Conservation (phyloP, 495 filamentous ascomycete genomes). For the Aspergillus cavernicola region DNA sequence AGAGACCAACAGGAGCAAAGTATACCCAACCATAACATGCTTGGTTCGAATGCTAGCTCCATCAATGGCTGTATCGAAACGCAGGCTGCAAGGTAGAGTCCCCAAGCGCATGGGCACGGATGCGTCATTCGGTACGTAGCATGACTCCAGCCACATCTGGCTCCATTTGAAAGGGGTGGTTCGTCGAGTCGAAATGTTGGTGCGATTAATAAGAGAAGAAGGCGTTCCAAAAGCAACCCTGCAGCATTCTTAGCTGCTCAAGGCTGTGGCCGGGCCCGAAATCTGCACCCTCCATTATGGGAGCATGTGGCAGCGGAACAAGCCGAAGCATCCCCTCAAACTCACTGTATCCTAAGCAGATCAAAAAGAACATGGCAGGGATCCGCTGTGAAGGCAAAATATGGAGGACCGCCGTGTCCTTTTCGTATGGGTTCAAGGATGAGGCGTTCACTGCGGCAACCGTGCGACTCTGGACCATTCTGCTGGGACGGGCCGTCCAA, state of each 20-base stretch:
- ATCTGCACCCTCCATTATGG: background rate
- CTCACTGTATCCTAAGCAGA: too few relatives aligned
- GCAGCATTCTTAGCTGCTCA: background rate
- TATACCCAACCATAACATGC: background rate
- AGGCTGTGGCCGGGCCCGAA: background rate
- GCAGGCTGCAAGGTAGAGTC: background rate
- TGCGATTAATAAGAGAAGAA: background rate
- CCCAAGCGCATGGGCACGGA: background rate
- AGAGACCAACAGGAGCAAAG: background rate
- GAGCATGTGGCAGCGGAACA: background rate
- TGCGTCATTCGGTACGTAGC: background rate
- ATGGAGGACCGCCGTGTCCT: too few relatives aligned
- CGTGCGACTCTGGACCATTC: constrained; percentile 15
- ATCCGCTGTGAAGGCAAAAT: too few relatives aligned
- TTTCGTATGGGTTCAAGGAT: too few relatives aligned
- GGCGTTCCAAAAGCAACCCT: background rate
- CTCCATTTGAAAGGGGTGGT: background rate
- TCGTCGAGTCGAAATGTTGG: background rate
- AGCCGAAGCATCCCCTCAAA: too few relatives aligned
- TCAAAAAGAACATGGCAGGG: too few relatives aligned
- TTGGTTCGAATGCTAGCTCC: background rate
- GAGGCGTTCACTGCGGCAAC: constrained; percentile 1
- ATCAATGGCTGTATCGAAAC: background rate
- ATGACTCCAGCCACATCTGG: background rate
- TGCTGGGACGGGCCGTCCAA: constrained; percentile 11